Evolutionary conservation across 23 red algal species (phyloP).

Genomic region (Gracilaria vermiculophylla): DNA sequence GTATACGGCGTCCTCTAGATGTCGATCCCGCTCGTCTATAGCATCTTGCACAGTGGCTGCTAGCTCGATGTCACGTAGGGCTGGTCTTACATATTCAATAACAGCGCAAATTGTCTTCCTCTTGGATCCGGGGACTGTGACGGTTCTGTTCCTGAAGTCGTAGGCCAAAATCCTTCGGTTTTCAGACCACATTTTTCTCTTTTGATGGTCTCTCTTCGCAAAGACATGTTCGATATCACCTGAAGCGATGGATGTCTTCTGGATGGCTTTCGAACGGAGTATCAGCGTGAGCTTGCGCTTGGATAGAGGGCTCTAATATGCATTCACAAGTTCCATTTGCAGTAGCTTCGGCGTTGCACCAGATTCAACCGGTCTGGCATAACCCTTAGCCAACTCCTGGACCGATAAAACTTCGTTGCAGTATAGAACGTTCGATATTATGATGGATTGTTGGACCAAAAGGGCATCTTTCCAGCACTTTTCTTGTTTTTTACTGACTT

Average conservation of each 20-base stretch:
- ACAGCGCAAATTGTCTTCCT: background rate
- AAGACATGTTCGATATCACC: constrained; percentile 23
- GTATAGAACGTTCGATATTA: constrained; percentile 39
- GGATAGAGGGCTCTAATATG: background rate
- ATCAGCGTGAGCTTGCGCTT: constrained; percentile 47
- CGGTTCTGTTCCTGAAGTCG: background rate
- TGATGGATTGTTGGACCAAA: background rate
- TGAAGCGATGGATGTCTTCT: background rate
- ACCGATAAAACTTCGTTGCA: background rate
- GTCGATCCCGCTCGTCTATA: too few species aligned
- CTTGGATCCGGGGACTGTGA: background rate
- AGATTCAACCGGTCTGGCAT: background rate
- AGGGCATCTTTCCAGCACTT: background rate
- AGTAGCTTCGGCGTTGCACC: background rate
- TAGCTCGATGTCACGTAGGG: too few species aligned
- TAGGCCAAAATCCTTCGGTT: background rate
- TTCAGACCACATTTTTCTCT: background rate
- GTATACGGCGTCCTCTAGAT: background rate
- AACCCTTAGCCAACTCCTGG: constrained; percentile 17
- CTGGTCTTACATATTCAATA: background rate
- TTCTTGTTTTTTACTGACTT: too few species aligned
- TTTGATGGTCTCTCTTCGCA: background rate
- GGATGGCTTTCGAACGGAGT: constrained; percentile 3
- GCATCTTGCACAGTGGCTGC: too few species aligned
- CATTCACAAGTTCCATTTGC: background rate